Evolutionary conservation across 805 yeast genomes (phyloP).

Genomic region (Saccharomycopsis capsularis): DNA sequence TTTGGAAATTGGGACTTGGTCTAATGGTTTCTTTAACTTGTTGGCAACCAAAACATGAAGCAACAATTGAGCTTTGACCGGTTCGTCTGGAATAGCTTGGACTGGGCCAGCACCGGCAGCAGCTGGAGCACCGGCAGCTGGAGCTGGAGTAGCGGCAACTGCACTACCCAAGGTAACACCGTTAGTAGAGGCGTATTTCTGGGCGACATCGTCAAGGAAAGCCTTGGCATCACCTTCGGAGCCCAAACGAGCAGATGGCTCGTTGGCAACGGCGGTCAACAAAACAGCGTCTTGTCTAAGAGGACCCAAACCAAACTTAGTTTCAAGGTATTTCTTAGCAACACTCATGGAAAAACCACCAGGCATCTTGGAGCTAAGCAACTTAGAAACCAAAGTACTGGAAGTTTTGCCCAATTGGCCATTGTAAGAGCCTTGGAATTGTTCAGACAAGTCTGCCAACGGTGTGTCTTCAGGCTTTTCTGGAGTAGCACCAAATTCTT

Average conservation of each 20-base stretch:
- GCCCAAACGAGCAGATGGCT: constrained; percentile 85
- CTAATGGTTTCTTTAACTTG: constrained; percentile 86
- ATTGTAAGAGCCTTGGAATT: constrained; percentile 82
- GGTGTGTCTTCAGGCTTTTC: constrained; percentile 99
- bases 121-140: constrained; percentile 51
- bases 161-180: constrained; percentile 53
- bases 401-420: constrained; percentile 95
- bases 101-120: constrained; percentile 75
- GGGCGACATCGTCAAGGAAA: constrained; percentile 74
- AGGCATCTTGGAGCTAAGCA: constrained; percentile 97
- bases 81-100: constrained; percentile 80
- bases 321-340: constrained; percentile 86
- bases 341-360: constrained; percentile 95
- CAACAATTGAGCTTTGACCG: constrained; percentile 75
- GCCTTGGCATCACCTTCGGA: constrained; percentile 86
- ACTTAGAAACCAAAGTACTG: constrained; percentile 77
- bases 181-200: constrained; percentile 68
- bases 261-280: constrained; percentile 74
- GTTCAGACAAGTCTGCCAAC: constrained; percentile 88
- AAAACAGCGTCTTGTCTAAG: constrained; percentile 94
- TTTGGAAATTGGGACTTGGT: constrained; percentile 78
- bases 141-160: constrained; percentile 52
- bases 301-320: constrained; percentile 86
- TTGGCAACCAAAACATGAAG: constrained; percentile 91
- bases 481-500: constrained; percentile 96